These are phyloP conservation scores for Tripterygium wilfordii DNA, from an alignment of 177 flowering plant species.

Conservation along the genomic window DNA sequence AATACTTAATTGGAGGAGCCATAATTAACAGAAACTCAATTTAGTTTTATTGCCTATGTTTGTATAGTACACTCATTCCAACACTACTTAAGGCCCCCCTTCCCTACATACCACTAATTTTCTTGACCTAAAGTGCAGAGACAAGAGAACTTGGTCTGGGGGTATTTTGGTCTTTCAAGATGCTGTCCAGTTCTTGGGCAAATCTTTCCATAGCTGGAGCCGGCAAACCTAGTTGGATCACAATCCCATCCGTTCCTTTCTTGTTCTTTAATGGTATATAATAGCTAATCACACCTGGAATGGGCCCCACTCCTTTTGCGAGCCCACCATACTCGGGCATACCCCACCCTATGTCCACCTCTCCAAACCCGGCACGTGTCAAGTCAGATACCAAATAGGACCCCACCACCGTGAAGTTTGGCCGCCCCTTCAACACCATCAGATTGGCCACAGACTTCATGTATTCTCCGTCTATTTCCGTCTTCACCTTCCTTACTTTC, in stretches of 20 bases:
- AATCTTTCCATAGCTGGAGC: constrained; percentile 24
- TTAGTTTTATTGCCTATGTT: too few species aligned
- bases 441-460: constrained; percentile 26
- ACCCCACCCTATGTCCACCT: constrained; percentile 57
- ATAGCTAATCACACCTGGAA: constrained; percentile 34
- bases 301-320: constrained; percentile 38
- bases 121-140: too few species aligned
- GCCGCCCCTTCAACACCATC: constrained; percentile 34
- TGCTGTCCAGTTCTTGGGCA: constrained; percentile 12
- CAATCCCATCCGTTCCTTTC: constrained; percentile 24
- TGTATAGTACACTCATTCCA: too few species aligned
- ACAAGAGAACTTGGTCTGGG: too few species aligned
- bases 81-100: too few species aligned
- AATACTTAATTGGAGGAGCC: too few species aligned
- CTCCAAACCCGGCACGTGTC: constrained; percentile 28
- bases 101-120: too few species aligned
- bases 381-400: constrained; percentile 33
- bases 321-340: constrained; percentile 38
- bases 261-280: constrained; percentile 19
- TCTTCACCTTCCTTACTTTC: constrained; percentile 30
- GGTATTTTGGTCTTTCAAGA: constrained; percentile 3
- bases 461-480: constrained; percentile 31
- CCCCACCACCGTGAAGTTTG: constrained; percentile 26
- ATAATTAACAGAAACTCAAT: too few species aligned
- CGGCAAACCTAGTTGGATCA: constrained; percentile 26